Evolutionary conservation across 352 stramenopile genomes (phyloP).

Genomic region (Globisporangium rhizosaccharum): DNA sequence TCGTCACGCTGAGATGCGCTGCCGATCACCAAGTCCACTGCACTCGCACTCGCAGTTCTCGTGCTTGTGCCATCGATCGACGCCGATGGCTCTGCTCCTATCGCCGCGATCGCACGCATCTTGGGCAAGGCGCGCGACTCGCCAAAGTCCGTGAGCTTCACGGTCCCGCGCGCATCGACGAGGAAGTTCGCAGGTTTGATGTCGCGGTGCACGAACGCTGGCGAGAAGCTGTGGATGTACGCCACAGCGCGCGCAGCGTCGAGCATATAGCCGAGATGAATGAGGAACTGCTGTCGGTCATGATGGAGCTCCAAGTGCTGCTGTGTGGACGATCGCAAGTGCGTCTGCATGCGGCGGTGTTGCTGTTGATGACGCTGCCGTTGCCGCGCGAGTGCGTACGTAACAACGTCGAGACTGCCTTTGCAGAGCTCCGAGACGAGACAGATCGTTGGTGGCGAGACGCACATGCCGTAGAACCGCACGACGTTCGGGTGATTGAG

Average conservation of each 20-base stretch:
- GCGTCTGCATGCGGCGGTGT: neutral
- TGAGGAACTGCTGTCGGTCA: slow-evolving; percentile 38
- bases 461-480: slow-evolving; percentile 53
- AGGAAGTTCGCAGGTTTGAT: slow-evolving; percentile 83
- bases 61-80: neutral
- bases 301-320: too few relatives aligned
- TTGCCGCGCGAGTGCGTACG: slow-evolving; percentile 4
- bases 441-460: slow-evolving; percentile 67
- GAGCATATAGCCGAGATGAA: slow-evolving; percentile 63
- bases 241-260: slow-evolving; percentile 57
- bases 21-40: neutral
- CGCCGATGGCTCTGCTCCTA: too few relatives aligned
- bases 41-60: slow-evolving; percentile 18
- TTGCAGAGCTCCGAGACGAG: slow-evolving; percentile 73
- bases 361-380: slow-evolving; percentile 5
- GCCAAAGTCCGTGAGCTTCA: slow-evolving; percentile 82
- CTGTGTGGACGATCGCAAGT: neutral
- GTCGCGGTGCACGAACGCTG: slow-evolving; percentile 63
- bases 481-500: slow-evolving; percentile 53
- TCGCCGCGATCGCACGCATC: neutral
- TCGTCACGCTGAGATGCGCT: neutral
- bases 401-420: slow-evolving; percentile 46
- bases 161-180: slow-evolving; percentile 38
- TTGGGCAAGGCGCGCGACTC: slow-evolving; percentile 33
- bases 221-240: slow-evolving; percentile 71